phyloP scores from a whole-genome alignment of 306 rosid species.

The Lathyrus tuberosus region DNA sequence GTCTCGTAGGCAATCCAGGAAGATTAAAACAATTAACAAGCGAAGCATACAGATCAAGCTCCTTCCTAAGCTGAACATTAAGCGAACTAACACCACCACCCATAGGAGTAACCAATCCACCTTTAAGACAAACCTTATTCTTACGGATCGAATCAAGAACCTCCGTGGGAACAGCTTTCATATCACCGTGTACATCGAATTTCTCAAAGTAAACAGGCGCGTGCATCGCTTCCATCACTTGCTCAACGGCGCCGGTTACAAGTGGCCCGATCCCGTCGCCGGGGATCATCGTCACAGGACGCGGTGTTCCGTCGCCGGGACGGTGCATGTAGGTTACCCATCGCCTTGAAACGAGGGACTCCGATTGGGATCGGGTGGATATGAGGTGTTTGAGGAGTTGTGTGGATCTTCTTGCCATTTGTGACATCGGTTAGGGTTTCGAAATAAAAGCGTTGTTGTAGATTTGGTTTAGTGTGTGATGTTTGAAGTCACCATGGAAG shows the following conservation, averaged over 20 bases:
- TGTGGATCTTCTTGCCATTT: slow-evolving; percentile 46
- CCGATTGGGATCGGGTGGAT: neutral
- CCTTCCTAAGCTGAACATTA: slow-evolving; percentile 75
- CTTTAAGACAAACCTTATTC: slow-evolving; percentile 87
- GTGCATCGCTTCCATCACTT: slow-evolving; percentile 88
- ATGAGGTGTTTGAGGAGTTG: slow-evolving; percentile 47
- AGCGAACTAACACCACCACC: slow-evolving; percentile 88
- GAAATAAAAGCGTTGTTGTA: neutral
- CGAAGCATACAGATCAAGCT: slow-evolving; percentile 86
- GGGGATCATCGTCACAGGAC: slow-evolving; percentile 74
- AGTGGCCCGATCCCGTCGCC: slow-evolving; percentile 85
- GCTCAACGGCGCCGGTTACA: slow-evolving; percentile 80
- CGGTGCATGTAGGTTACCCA: slow-evolving; percentile 88
- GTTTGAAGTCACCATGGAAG: slow-evolving; percentile 14
- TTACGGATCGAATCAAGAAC: slow-evolving; percentile 75
- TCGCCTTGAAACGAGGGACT: slow-evolving; percentile 34
- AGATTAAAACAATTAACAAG: slow-evolving; percentile 79
- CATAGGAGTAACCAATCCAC: slow-evolving; percentile 77
- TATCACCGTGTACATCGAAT: slow-evolving; percentile 67
- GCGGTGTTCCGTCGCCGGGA: slow-evolving; percentile 82
- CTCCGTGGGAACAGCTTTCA: slow-evolving; percentile 67
- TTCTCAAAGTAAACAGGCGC: slow-evolving; percentile 81
- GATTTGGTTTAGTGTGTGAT: slow-evolving; percentile 26
- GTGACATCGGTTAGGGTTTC: neutral
- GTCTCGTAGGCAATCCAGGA: slow-evolving; percentile 74